Evolutionary conservation across 2,329 filamentous ascomycete species (phyloP), one percentile per base, ranked within the genome.

Genomic region (Ciborinia camelliae): DNA sequence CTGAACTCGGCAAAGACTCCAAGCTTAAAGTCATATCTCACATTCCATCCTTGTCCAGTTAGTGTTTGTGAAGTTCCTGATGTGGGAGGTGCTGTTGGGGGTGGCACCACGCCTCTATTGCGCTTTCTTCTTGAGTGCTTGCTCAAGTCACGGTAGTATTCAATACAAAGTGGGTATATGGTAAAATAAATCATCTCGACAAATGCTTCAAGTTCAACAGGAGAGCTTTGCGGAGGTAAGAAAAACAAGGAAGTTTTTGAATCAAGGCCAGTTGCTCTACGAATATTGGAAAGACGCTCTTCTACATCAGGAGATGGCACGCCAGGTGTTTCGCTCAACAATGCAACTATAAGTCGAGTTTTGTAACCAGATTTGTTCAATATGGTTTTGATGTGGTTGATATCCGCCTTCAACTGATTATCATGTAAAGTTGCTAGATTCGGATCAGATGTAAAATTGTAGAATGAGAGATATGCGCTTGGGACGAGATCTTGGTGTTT

Each of bases 61-160:
- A 97, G 78, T 0, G 90, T 91, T 72, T 95, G 90, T 1, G 92
- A 96, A 1, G 91, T 96, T 35, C 91, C 91, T 26, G 84, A 87
- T 0, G 91, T 94, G 1, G 92, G 91, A 5, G 92, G 91, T 39
- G 91, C 83, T 8, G 92, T 94, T 3, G 93, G 92, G 55, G 90
- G 87, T 14, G 92, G 92, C 18, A 90, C 87, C 23, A 86, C 82
- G 9, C 91, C 90, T 65, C 92, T 85, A 54, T 90, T 89, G 70
- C 91, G 89, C 80, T 98, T 98, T 75, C 95, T 90, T 70, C 93
- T 86, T 12, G 90, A 84, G 79, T 97, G 94, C 66, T 96, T 93
- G n/a, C 92, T 92, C 15, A 98, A 82, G 71, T 99, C 94, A 53
- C 93, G 84, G 76, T 98, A 98, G 77, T 97, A 97, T 72, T 99